A percentile compares a stretch with the other conserved stretches of the same genome.
Conservation (phyloP, 78 protist species). For the Dictyostelium firmibasis region DNA sequence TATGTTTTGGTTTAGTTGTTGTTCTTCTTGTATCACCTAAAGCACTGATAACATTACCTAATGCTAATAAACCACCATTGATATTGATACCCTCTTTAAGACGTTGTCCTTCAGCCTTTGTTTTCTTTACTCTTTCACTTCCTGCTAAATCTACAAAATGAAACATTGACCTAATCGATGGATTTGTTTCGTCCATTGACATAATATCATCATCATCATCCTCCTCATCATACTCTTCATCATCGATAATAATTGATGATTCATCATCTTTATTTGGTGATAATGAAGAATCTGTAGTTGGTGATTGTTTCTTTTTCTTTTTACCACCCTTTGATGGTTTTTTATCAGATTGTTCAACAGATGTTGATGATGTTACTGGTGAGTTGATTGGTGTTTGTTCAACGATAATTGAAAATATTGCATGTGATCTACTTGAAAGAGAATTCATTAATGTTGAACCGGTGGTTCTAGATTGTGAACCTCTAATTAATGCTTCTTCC, state of each 20-base stretch:
- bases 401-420: conserved; percentile 89
- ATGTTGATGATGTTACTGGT: background rate
- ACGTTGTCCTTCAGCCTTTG: conserved; percentile 79
- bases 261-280: background rate
- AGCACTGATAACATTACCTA: conserved; percentile 96
- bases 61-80: conserved; percentile 95
- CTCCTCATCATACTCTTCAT: background rate
- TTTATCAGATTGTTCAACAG: background rate
- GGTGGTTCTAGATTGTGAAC: conserved; percentile 80
- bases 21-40: conserved; percentile 79
- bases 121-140: conserved; percentile 90
- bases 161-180: conserved; percentile 55
- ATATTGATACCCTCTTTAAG: conserved; percentile 94
- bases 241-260: background rate
- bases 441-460: conserved; percentile 87
- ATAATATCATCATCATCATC: background rate
- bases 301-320: conserved; percentile 1
- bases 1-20: conserved; percentile 32
- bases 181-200: conserved; percentile 58
- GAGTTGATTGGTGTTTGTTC: conserved; percentile 41
- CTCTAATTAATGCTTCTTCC: conserved; percentile 76
- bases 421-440: conserved; percentile 95
- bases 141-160: conserved; percentile 97
- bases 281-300: background rate
- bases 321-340: background rate